Evolutionary conservation across 1,139 yeast genomes (phyloP).

Genomic region (Zhuliangozyma blackwelliae): DNA sequence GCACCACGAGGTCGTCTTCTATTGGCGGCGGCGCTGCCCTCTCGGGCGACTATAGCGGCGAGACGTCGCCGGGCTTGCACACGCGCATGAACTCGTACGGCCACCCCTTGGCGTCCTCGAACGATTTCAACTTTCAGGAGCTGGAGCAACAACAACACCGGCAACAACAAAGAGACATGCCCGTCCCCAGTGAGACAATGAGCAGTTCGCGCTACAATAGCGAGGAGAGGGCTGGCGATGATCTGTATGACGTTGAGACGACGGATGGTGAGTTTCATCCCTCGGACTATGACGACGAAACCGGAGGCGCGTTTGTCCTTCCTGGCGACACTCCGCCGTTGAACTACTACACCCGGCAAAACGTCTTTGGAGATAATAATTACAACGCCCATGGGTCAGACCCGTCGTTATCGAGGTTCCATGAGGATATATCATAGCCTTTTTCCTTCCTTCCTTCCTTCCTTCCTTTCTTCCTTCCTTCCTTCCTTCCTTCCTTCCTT

Average conservation of each 20-base stretch:
- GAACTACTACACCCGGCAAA: neutral
- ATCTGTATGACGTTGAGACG: too few relatives aligned
- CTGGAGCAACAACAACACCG: slow-evolving; percentile 1
- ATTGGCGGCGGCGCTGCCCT: slow-evolving; percentile 9
- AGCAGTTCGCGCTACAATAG: neutral
- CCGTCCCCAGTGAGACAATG: slow-evolving; percentile 3
- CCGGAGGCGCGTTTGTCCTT: slow-evolving; percentile 6
- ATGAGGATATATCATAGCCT: too few relatives aligned
- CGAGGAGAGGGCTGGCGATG: slow-evolving; percentile 1
- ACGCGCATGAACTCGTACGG: slow-evolving; percentile 13
- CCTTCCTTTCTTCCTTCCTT: too few relatives aligned
- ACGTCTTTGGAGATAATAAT: slow-evolving; percentile 7
- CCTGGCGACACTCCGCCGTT: slow-evolving; percentile 8
- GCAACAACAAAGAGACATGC: slow-evolving; percentile 5
- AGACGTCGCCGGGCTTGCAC: slow-evolving; percentile 6
- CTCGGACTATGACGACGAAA: slow-evolving; percentile 10
- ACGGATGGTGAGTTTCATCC: slow-evolving; percentile 10
- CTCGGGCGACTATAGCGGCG: slow-evolving; percentile 5
- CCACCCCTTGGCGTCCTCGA: slow-evolving; percentile 13
- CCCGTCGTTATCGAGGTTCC: slow-evolving; percentile 11
- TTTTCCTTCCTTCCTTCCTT: too few relatives aligned
- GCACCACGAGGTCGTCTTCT: slow-evolving; percentile 13
- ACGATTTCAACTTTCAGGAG: slow-evolving; percentile 13
- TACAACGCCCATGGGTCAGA: slow-evolving; percentile 6
- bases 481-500: too few relatives aligned